Conservation (phyloP, 1,284 basidiomycete species). For the Laetiporus sulphureus region DNA sequence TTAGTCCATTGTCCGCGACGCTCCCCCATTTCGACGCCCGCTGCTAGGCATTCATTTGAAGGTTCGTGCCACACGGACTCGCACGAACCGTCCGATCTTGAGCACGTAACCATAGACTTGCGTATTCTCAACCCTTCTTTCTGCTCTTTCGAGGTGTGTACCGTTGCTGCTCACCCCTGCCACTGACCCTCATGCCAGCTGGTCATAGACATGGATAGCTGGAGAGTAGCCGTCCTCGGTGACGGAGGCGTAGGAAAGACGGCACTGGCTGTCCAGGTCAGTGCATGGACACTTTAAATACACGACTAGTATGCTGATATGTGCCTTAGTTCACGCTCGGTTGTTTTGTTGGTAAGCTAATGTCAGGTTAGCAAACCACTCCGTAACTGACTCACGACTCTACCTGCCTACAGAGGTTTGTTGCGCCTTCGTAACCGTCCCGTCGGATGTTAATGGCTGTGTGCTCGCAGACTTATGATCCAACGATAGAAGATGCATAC, state of each 20-base stretch:
- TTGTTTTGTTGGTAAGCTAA: constrained; percentile 78
- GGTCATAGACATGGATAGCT: constrained; percentile 69
- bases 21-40: constrained; percentile 14
- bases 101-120: constrained; percentile 13
- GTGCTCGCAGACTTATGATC: constrained; percentile 67
- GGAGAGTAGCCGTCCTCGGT: constrained; percentile 91
- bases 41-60: constrained; percentile 23
- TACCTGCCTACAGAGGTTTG: too few species aligned
- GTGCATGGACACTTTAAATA: constrained; percentile 19
- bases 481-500: constrained; percentile 94
- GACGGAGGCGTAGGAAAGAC: constrained; percentile 99
- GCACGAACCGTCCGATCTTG: constrained; percentile 8
- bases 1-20: constrained; percentile 10
- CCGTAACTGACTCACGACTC: too few species aligned
- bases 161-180: background rate
- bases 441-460: constrained; percentile 1
- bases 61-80: constrained; percentile 18
- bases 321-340: constrained; percentile 76
- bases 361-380: too few species aligned
- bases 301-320: background rate
- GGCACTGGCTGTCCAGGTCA: constrained; percentile 88
- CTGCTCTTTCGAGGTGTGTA: constrained; percentile 14
- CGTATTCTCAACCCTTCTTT: constrained; percentile 21
- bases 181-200: constrained; percentile 5
- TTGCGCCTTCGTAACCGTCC: too few species aligned